These are phyloP conservation scores for Gynochthodes officinalis DNA, from an alignment of 257 asterid genomes.

Conservation along the genomic window DNA sequence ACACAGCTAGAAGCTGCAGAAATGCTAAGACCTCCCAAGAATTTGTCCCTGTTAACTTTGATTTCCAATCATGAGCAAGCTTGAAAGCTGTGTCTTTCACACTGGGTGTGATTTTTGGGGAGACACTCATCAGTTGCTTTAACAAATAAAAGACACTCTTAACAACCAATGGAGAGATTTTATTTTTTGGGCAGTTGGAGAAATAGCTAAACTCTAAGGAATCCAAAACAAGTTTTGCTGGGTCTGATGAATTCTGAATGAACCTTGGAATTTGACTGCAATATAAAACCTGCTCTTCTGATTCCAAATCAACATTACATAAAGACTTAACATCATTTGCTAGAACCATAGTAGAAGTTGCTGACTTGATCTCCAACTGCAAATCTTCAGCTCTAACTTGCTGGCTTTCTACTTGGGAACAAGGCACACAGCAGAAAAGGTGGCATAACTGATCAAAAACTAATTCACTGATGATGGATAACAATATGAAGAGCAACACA, in stretches of 20 bases:
- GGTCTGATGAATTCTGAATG: slow-evolving; percentile 4
- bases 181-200: neutral
- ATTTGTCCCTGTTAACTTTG: neutral
- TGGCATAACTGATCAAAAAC: neutral
- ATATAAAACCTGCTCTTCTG: neutral
- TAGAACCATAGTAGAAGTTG: neutral
- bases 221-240: slow-evolving; percentile 2
- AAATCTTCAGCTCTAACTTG: neutral
- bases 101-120: neutral
- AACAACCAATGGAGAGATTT: neutral
- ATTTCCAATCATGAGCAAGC: neutral
- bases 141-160: neutral
- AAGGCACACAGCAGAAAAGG: neutral
- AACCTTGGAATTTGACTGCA: slow-evolving; percentile 2
- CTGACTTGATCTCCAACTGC: slow-evolving; percentile 1
- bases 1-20: neutral
- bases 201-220: slow-evolving; percentile 1
- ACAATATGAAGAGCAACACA: neutral
- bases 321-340: neutral
- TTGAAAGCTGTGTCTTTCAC: neutral
- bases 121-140: slow-evolving; percentile 6
- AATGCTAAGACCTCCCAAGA: slow-evolving; percentile 9
- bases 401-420: neutral
- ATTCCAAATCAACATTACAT: neutral
- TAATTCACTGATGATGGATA: neutral